These are phyloP conservation scores for Globisporangium irregulare DNA, from an alignment of 352 stramenopile species.

Conservation along the genomic window DNA sequence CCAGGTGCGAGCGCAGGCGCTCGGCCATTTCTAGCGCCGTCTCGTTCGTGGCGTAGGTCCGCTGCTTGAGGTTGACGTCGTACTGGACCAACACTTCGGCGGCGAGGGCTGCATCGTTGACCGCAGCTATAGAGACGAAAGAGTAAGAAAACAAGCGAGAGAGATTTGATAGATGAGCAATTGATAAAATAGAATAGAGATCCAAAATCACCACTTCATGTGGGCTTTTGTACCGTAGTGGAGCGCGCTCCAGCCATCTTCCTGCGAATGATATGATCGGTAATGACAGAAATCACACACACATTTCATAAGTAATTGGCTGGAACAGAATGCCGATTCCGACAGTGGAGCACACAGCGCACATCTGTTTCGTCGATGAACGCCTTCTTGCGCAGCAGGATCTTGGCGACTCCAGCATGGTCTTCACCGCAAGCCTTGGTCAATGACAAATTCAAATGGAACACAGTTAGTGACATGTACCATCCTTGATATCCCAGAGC, in stretches of 20 bases:
- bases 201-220: not conserved
- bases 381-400: conserved; percentile 67
- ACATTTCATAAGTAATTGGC: not conserved
- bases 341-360: not conserved
- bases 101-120: conserved; percentile 63
- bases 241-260: conserved; percentile 71
- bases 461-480: not conserved
- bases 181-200: conserved; percentile 21
- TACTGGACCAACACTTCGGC: conserved; percentile 66
- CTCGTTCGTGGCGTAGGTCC: conserved; percentile 66
- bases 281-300: not conserved
- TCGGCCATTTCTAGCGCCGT: conserved; percentile 78
- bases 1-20: conserved; percentile 64
- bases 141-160: not conserved
- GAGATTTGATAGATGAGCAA: conserved; percentile 6
- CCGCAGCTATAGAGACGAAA: conserved; percentile 35
- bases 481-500: not conserved
- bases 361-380: conserved; percentile 83
- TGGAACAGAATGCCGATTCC: not conserved
- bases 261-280: conserved; percentile 22
- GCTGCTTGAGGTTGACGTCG: conserved; percentile 55
- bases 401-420: conserved; percentile 46
- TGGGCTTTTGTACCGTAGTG: conserved; percentile 56
- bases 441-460: not conserved
- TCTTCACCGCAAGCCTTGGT: conserved; percentile 71